Evolutionary conservation across 2,329 filamentous ascomycete genomes (phyloP), one percentile per base, ranked within the genome.

Genomic region (Ceratocystis diversiconidia): DNA sequence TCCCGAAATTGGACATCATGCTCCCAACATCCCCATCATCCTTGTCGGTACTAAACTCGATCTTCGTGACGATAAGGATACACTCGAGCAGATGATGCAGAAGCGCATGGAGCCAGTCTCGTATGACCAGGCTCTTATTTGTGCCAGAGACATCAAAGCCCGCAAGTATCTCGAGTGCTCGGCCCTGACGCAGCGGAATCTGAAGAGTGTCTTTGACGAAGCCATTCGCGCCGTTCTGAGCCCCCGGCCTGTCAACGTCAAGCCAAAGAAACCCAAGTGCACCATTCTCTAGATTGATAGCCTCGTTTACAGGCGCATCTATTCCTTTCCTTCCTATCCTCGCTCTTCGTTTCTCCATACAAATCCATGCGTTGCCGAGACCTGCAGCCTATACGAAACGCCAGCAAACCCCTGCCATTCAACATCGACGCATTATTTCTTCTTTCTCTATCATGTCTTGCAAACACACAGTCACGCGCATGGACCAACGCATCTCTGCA

Each of bases 81-180:
- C 91, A 28, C 81, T 89, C 70, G 89, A 95, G 71, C 86, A 85
- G 70, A 82, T 99, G 72, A 85, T 89, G 71, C 84, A 90, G 75
- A 94, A 95, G 83, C 89, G 92, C 76, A 96, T 96, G 92, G 88
- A 94, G 72, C 90, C 94, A n/a, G 92, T 97, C 68, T 87, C 90
- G 64, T 97, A 95, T 76, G 90, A 96, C 75, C 89, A 95, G 76
- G 94, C 91, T 48, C 81, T 96, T 69, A 79, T 86, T 70, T 89
- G 92, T 69, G 90, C 91, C 69, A 95, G 95, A 79, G 92, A 96
- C 72, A 96, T 99, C 77, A 88, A 85, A 74, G 92, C 94, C 59
- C 89, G 94, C 78, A 97, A 96, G 79, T 99, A 99, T 78, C 83
- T 97, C 52, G 94, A 99, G 78, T 99, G 94, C 79, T 97, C 94